Evolutionary conservation across 352 stramenopile species (phyloP), one percentile per base, ranked within the genome.

Genomic region (Saprolegnia parasitica): DNA sequence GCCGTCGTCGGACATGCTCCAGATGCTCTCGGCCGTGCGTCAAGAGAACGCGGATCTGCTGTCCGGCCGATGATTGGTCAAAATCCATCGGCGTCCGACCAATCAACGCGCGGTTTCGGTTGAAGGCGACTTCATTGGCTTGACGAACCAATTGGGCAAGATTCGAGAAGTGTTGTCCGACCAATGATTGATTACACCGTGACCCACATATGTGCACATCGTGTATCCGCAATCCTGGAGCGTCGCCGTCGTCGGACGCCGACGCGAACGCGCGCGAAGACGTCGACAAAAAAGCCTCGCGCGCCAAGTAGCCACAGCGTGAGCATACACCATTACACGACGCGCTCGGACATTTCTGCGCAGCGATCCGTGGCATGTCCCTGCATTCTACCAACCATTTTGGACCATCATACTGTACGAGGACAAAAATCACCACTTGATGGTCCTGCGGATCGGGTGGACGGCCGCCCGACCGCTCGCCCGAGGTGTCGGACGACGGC

Each of bases 1-100:
- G 50, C 50, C 52, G 42, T 49, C 42, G 42, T 49, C 42, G 3
- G 21, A 6, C 21, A 58, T 58, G 50, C 21, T 16, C 8, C 21
- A 58, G 18, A 6, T 58, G 46, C 20, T 5, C 20, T 10, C 23
- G 46, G 20, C 46, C 46, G 29, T 35, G 42, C 42, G 42, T 49
- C 42, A 49, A 4, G 42, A n/a, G 18, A 58, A 58, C 21, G 46
- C 46, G 50, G 26, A 58, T 58, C 50, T 58, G 42, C 10, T n/a
- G 11, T 49, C 42, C 42, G 13, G 18, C 18, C 21, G 50, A 4
- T 56, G 2, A 23, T 56, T 56, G 20, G 49, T n/a, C 49, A 56
- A 56, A 56, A 29, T 29, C 20, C 9, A 29, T 23, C 18, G 2
- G 11, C 16, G 26, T 29, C 18, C 3, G 18, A n/a, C 42, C 42